Evolutionary conservation across 495 filamentous ascomycete species (phyloP).

Genomic region (Penicillium canariense): DNA sequence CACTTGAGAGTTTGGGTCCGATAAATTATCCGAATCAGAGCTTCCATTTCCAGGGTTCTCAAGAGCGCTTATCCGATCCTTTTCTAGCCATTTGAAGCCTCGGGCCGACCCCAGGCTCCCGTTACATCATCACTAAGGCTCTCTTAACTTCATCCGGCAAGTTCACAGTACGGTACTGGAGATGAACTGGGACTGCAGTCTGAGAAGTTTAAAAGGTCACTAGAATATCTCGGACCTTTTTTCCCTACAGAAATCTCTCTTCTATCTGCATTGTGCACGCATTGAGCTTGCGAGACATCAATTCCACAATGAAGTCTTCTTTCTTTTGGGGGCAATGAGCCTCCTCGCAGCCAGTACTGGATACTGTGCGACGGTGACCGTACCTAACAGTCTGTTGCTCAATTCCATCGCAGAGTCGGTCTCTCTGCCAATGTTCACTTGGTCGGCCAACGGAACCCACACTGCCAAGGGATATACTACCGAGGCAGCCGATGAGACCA

Average conservation of each 20-base stretch:
- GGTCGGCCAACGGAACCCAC: constrained; percentile 31
- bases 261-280: not conserved
- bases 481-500: constrained; percentile 13
- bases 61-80: constrained; percentile 14
- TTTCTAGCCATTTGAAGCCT: constrained; percentile 1
- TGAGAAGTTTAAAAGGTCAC: constrained; percentile 12
- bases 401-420: constrained; percentile 16
- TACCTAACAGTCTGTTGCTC: constrained; percentile 21
- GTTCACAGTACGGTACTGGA: not conserved
- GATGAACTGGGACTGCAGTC: constrained; percentile 6
- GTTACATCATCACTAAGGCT: constrained; percentile 14
- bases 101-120: not conserved
- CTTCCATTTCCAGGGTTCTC: constrained; percentile 4
- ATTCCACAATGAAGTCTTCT: constrained; percentile 10
- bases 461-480: constrained; percentile 26
- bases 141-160: constrained; percentile 2
- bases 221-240: not conserved
- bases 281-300: not conserved
- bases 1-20: not conserved
- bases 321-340: constrained; percentile 13
- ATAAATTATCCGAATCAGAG: constrained; percentile 1
- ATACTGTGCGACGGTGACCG: constrained; percentile 13
- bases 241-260: no score
- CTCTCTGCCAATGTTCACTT: constrained; percentile 25
- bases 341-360: constrained; percentile 9